These are phyloP conservation scores for Coprinellus micaceus DNA, from an alignment of 768 basidiomycete species.

Conservation along the genomic window DNA sequence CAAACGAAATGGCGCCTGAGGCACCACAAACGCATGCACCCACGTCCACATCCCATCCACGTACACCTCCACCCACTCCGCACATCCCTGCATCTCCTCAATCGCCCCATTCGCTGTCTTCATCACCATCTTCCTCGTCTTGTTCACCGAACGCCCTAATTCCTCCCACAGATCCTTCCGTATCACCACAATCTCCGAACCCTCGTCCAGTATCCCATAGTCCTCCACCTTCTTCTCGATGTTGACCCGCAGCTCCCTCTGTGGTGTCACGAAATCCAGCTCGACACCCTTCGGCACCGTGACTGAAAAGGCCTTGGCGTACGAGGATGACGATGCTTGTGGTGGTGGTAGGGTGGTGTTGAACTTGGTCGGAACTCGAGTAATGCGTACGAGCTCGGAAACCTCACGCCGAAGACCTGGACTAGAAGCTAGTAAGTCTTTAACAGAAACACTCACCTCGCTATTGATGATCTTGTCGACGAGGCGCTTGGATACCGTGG, in stretches of 20 bases:
- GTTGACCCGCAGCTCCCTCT: conserved; percentile 9
- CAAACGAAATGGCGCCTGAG: conserved; percentile 15
- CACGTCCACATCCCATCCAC: conserved; percentile 18
- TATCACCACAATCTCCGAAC: conserved; percentile 24
- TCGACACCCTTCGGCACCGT: background rate
- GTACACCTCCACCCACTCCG: conserved; percentile 11
- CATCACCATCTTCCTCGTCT: conserved; percentile 17
- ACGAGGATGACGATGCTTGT: background rate
- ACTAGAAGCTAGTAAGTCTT: conserved; percentile 15
- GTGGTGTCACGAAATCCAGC: conserved; percentile 11
- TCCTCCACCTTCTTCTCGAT: conserved; percentile 2
- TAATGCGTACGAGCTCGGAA: conserved; percentile 5
- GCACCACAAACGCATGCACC: conserved; percentile 21
- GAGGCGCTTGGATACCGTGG: background rate
- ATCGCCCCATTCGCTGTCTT: conserved; percentile 17
- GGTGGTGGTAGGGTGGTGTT: background rate
- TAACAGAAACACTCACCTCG: conserved; percentile 7
- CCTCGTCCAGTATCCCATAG: conserved; percentile 14
- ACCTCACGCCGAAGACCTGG: conserved; percentile 10
- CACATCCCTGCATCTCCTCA: conserved; percentile 14
- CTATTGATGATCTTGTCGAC: conserved; percentile 8
- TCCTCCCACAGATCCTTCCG: conserved; percentile 13
- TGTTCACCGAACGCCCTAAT: conserved; percentile 13
- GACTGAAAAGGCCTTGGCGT: background rate
- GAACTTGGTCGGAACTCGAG: too few relatives aligned